Evolutionary conservation across 2,329 filamentous ascomycete species (phyloP), one percentile per base, ranked within the genome.

Genomic region (Ophiostoma triangulosporum): DNA sequence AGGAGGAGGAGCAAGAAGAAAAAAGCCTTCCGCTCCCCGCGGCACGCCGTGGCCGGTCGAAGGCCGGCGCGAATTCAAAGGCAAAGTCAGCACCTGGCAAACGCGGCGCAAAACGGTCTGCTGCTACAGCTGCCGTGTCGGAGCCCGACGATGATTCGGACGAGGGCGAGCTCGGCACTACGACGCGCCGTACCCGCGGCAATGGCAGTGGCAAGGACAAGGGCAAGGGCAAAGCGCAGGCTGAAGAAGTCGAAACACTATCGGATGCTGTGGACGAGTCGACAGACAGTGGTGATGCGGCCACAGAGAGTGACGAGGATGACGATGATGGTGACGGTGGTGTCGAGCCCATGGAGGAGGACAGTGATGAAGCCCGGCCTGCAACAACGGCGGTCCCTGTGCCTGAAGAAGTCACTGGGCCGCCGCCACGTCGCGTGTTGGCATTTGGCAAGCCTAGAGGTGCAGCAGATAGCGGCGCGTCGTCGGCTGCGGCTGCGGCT

Each of bases 291-390:
- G 72, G 72, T 48, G 64, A 70, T 4, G 71, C 73, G 33, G 68
- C 59, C 1, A 72, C 69, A 1, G 69, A 65, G 2, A 73, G 70
- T 54, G 75, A 74, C 26, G 64, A 66, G 3, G 67, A 69, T n/a
- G n/a, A n/a, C n/a, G n/a, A n/a, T n/a, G n/a, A n/a, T n/a, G n/a
- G n/a, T n/a, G n/a, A n/a, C 0, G 66, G 65, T 12, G 65, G 17
- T 9, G 63, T 8, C 4, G 65, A 58, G 9, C 50, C 32, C 2
- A 56, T 57, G 51, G 53, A 54, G 6, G 55, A 52, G 48, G 52
- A 53, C 33, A 40, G 27, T 43, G 40, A 35, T 17, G 31, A 51
- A 6, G 43, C 35, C 5, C 24, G 12, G 31, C 35, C 40, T n/a
- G 27, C 38, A 15, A 15, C 46, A 4, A 48, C 35, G 14, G 45